These are phyloP conservation scores for Blastomyces gilchristii DNA, from an alignment of 2,329 filamentous ascomycete species.

Conservation along the genomic window DNA sequence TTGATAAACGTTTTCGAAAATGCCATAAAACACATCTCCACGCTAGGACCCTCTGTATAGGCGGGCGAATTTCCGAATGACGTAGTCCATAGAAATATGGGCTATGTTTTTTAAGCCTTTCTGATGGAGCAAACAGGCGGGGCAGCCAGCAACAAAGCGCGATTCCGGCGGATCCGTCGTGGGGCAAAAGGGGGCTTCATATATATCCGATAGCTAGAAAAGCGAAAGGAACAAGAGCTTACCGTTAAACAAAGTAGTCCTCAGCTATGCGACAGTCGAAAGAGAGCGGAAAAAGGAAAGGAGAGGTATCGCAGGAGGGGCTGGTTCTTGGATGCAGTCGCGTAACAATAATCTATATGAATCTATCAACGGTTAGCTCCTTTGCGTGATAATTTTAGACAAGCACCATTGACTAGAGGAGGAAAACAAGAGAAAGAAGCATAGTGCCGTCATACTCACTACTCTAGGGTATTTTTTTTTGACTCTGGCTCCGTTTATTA, in stretches of 20 bases:
- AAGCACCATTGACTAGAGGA: neutral
- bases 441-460: neutral
- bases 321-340: neutral
- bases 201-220: neutral
- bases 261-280: slow-evolving; percentile 3
- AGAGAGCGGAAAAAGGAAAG: neutral
- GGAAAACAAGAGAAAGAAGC: neutral
- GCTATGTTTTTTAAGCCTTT: neutral
- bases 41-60: neutral
- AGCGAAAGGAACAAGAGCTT: neutral
- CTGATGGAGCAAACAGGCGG: neutral
- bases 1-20: too few relatives aligned
- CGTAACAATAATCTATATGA: slow-evolving; percentile 1
- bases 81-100: neutral
- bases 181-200: neutral
- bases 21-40: neutral
- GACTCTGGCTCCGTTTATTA: neutral
- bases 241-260: neutral
- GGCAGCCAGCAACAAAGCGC: neutral
- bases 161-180: neutral
- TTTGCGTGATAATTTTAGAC: neutral
- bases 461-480: neutral
- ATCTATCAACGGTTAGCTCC: neutral
- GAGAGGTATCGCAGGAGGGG: neutral
- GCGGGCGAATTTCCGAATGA: neutral